A percentile compares a stretch with the other conserved stretches of the same genome.
These are phyloP conservation scores for Rachicladosporium sp. DNA, from an alignment of 2,329 filamentous ascomycete genomes.

Conservation along the genomic window DNA sequence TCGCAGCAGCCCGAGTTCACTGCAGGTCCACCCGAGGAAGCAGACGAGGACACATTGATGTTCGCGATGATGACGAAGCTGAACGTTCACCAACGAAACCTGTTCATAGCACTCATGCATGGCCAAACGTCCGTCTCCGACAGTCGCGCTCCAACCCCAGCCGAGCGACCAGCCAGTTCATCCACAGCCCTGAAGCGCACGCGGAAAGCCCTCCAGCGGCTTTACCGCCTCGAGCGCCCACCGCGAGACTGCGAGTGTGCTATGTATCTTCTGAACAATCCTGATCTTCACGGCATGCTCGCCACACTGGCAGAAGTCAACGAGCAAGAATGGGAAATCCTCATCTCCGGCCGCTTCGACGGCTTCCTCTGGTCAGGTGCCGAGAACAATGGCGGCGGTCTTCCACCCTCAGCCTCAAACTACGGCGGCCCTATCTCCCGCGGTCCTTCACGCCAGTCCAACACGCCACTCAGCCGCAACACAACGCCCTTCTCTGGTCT, in stretches of 20 bases:
- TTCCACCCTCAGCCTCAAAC: conserved; percentile 20
- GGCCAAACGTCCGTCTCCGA: conserved; percentile 40
- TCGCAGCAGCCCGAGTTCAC: conserved; percentile 63
- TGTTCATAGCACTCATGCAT: conserved; percentile 69
- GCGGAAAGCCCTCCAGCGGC: conserved; percentile 65
- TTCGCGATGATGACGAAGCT: conserved; percentile 91
- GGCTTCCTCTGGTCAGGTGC: conserved; percentile 91
- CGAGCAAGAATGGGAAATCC: conserved; percentile 89
- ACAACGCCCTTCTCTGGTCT: conserved; percentile 47
- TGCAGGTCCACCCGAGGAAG: conserved; percentile 67
- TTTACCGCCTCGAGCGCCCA: conserved; percentile 61
- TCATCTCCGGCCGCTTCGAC: conserved; percentile 86
- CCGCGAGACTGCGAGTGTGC: conserved; percentile 80
- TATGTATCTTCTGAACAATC: conserved; percentile 75
- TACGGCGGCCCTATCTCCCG: conserved; percentile 17
- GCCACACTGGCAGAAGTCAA: conserved; percentile 80
- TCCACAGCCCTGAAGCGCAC: conserved; percentile 64
- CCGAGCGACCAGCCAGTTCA: conserved; percentile 19
- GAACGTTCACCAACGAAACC: conserved; percentile 58
- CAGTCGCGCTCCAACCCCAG: conserved; percentile 56
- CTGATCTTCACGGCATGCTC: conserved; percentile 70
- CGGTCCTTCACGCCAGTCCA: conserved; percentile 26
- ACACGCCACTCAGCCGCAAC: conserved; percentile 32
- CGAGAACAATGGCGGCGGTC: conserved; percentile 39
- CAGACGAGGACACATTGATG: conserved; percentile 85